These are phyloP conservation scores for Penicillium malachiteum DNA, from an alignment of 495 filamentous ascomycete genomes.

Conservation along the genomic window DNA sequence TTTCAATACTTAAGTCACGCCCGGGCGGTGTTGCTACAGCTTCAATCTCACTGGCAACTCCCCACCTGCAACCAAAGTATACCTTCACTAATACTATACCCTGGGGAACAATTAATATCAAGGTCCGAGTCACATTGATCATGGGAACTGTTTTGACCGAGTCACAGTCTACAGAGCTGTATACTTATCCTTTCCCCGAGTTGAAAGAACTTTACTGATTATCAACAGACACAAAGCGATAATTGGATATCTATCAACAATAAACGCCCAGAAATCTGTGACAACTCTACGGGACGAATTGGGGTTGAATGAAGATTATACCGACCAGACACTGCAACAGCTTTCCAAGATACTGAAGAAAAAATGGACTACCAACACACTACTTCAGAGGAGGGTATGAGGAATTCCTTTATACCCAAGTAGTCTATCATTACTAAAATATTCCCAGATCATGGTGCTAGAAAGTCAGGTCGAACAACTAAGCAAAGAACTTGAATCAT, in stretches of 20 bases:
- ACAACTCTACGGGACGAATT: slow-evolving; percentile 1
- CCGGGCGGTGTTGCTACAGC: too few species aligned
- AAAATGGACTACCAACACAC: slow-evolving; percentile 7
- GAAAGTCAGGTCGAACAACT: slow-evolving; percentile 1
- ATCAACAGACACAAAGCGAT: slow-evolving; percentile 10
- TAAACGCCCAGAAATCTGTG: neutral
- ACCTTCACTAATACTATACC: neutral
- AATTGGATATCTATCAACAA: slow-evolving; percentile 10
- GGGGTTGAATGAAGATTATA: neutral
- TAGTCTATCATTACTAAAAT: neutral
- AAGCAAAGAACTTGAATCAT: neutral
- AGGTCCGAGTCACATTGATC: neutral
- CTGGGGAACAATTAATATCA: neutral
- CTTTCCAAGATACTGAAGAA: slow-evolving; percentile 2
- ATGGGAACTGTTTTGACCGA: slow-evolving; percentile 5
- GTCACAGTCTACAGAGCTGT: slow-evolving; percentile 9
- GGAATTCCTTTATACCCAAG: neutral
- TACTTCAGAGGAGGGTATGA: slow-evolving; percentile 1
- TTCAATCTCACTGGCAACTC: too few species aligned
- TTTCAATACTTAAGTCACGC: too few species aligned
- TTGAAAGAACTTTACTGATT: too few species aligned
- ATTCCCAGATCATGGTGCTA: slow-evolving; percentile 6
- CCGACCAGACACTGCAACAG: neutral
- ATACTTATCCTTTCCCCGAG: neutral
- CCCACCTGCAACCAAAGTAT: too few species aligned